Evolutionary conservation across 768 basidiomycete species (phyloP), one percentile per base, ranked within the genome.

Genomic region (Russula compacta): DNA sequence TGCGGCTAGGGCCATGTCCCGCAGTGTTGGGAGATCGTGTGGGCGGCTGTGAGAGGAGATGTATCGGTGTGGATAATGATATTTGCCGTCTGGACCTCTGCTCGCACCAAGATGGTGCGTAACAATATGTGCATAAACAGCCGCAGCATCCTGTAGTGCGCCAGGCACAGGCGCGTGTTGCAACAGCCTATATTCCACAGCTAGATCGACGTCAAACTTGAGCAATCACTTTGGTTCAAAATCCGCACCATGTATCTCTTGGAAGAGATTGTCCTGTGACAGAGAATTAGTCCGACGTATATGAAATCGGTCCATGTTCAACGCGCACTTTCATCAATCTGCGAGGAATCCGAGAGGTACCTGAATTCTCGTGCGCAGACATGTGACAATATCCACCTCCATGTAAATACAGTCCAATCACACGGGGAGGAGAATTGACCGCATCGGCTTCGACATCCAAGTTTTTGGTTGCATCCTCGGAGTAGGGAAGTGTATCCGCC

Each of bases 341-440:
- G 32, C 78, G 70, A 11, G 81, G 81, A 51, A 83, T 78, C 54
- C 76, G 72, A 2, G 79, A 81, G 4, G 81, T 79, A 21, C 75
- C 66, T 39, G 77, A 71, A 8, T 68, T 70, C 67, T 82, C 81
- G 56, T 81, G 80, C 0, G 79, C 81, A 24, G 80, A 81, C 79
- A 81, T 81, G 62, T 82, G 81, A 64, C 78, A 81, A 59, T 81
- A 82, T 14, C 79, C 81, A 19, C 81, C 80, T 21, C 81, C 81
- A 53, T 82, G 81, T 69, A 81, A 73, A 69, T 78, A 82, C 15
- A 81, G 73, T 2, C 79, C 79, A 39, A 81, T 72, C 38, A 79
- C 47, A 10, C 17, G 55, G 0, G 62, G 56, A 6, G 75, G 73
- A 2, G 68, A 67, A 21, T 72, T 67, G 6, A 67, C 70, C 7